Conservation (phyloP, 192 early-diverging fungal genomes). For the Backusella luteola region DNA sequence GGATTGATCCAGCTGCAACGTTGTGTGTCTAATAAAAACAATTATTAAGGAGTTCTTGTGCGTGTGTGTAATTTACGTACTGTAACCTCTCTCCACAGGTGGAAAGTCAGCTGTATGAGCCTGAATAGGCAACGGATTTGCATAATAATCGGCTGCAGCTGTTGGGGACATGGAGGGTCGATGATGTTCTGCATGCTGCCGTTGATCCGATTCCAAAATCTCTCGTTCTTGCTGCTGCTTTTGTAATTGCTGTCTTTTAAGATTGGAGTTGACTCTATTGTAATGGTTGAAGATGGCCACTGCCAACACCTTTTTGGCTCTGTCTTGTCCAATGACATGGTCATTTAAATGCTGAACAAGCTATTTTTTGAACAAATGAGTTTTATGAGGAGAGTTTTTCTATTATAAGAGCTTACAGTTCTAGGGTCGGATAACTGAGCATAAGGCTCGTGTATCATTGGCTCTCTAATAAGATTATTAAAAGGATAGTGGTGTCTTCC, state of each 20-base stretch:
- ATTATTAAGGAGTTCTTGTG: neutral
- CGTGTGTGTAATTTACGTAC: neutral
- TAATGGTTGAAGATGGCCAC: slow-evolving; percentile 91
- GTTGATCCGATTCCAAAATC: slow-evolving; percentile 15
- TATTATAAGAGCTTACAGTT: neutral
- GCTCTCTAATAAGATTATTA: neutral
- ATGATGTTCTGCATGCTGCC: slow-evolving; percentile 24
- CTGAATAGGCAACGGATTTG: slow-evolving; percentile 7
- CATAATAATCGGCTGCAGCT: slow-evolving; percentile 11
- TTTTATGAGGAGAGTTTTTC: neutral
- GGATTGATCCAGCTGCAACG: slow-evolving; percentile 32
- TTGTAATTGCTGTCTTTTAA: slow-evolving; percentile 48
- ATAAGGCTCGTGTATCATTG: neutral
- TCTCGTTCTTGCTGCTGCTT: slow-evolving; percentile 11
- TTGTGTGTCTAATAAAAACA: slow-evolving; percentile 1
- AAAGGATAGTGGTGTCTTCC: neutral
- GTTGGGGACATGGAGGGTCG: neutral
- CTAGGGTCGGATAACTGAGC: slow-evolving; percentile 13
- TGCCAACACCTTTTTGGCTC: slow-evolving; percentile 77
- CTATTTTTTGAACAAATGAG: slow-evolving; percentile 27
- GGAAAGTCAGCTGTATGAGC: slow-evolving; percentile 1
- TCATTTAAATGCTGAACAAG: slow-evolving; percentile 80
- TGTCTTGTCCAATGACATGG: slow-evolving; percentile 85
- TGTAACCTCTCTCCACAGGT: slow-evolving; percentile 9
- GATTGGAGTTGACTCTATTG: slow-evolving; percentile 69